These are phyloP conservation scores for Ganoderma sinense DNA, from an alignment of 1,284 basidiomycete genomes.

Conservation along the genomic window DNA sequence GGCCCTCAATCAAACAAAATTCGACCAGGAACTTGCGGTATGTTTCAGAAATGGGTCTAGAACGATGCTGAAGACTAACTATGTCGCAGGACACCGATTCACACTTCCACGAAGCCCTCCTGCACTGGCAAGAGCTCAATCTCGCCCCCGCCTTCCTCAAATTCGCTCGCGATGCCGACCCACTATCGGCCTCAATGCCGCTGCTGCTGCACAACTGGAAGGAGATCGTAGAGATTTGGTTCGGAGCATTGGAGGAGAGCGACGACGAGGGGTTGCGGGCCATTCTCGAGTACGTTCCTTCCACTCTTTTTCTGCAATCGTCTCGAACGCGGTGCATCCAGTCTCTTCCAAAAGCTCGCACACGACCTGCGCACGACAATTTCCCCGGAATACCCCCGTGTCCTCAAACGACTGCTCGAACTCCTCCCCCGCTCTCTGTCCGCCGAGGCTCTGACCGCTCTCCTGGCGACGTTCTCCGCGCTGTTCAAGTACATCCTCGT, in stretches of 20 bases:
- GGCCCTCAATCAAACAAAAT: conserved; percentile 60
- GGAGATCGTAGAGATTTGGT: conserved; percentile 71
- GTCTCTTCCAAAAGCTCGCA: conserved; percentile 76
- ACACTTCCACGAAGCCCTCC: conserved; percentile 73
- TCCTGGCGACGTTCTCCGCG: conserved; percentile 69
- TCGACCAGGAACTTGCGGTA: conserved; percentile 70
- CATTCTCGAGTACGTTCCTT: conserved; percentile 70
- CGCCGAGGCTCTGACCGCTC: conserved; percentile 63
- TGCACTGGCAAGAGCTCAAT: conserved; percentile 82
- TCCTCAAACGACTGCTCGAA: conserved; percentile 60
- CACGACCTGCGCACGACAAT: conserved; percentile 80
- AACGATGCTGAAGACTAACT: background rate
- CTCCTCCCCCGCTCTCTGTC: conserved; percentile 67
- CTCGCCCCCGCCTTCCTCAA: conserved; percentile 79
- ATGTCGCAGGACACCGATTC: conserved; percentile 70
- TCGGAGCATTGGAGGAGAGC: conserved; percentile 56
- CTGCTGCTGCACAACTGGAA: conserved; percentile 84
- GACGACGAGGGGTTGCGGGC: conserved; percentile 76
- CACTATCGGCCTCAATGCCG: conserved; percentile 80
- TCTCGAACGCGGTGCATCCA: conserved; percentile 40
- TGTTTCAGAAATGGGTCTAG: conserved; percentile 25
- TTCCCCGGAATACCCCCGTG: conserved; percentile 59
- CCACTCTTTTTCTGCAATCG: conserved; percentile 11
- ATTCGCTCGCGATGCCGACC: conserved; percentile 67
- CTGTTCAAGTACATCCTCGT: conserved; percentile 77